Percentiles rank a stretch among this genome's conserved stretches.
These are phyloP conservation scores for Scutellaria minor DNA, from an alignment of 257 asterid species.

Conservation along the genomic window DNA sequence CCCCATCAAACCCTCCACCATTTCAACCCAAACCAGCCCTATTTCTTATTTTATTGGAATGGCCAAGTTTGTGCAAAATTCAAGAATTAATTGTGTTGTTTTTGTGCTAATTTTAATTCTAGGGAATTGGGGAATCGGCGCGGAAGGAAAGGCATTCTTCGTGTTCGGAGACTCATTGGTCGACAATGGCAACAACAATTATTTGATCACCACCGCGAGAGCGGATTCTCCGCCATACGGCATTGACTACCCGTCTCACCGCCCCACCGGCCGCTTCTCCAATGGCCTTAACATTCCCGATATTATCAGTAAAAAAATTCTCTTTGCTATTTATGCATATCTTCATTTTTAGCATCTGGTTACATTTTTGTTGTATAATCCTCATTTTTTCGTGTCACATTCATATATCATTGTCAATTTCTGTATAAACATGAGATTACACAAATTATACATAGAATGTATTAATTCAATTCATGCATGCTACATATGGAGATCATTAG, in stretches of 20 bases:
- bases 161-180: conserved; percentile 81
- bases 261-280: conserved; percentile 79
- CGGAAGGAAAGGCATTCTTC: conserved; percentile 59
- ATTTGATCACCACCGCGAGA: conserved; percentile 65
- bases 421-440: too few relatives aligned
- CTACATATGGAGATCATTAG: too few relatives aligned
- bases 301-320: conserved; percentile 54
- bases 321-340: not conserved
- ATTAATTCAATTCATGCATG: too few relatives aligned
- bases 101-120: conserved; percentile 28
- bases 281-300: conserved; percentile 79
- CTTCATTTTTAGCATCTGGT: not conserved
- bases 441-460: too few relatives aligned
- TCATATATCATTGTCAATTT: too few relatives aligned
- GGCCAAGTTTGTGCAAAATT: conserved; percentile 28
- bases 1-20: conserved; percentile 32
- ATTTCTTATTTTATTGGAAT: conserved; percentile 17
- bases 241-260: conserved; percentile 66
- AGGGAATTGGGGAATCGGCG: conserved; percentile 13
- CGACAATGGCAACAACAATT: conserved; percentile 82
- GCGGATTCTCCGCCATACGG: conserved; percentile 86
- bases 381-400: too few relatives aligned
- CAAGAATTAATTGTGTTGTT: not conserved
- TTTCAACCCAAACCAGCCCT: conserved; percentile 27
- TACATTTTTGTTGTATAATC: not conserved